A percentile compares a stretch with the other conserved stretches of the same genome.
These are phyloP conservation scores for Aspergillus tanneri DNA, from an alignment of 2,329 filamentous ascomycete species.

Conservation along the genomic window DNA sequence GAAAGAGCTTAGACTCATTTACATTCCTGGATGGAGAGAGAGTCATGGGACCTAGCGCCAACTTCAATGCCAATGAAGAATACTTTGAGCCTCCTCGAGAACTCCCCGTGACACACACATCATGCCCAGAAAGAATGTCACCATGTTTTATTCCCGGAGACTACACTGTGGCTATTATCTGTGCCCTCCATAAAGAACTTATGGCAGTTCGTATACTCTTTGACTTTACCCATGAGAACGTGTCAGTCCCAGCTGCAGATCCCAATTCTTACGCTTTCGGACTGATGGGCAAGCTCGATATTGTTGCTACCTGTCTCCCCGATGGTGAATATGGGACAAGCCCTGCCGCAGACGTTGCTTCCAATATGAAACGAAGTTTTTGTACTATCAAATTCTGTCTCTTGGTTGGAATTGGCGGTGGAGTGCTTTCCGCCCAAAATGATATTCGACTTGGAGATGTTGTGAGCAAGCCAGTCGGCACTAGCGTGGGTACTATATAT, in stretches of 20 bases:
- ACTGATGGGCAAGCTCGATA: constrained; percentile 24
- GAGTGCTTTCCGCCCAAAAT: constrained; percentile 17
- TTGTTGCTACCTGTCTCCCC: constrained; percentile 26
- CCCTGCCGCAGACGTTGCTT: constrained; percentile 19
- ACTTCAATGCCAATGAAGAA: no score
- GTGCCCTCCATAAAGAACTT: constrained; percentile 26
- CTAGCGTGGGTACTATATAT: background rate
- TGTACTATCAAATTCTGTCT: constrained; percentile 18
- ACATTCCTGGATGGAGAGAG: no score
- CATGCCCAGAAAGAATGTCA: no score
- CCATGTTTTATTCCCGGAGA: constrained; percentile 2
- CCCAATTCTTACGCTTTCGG: constrained; percentile 29
- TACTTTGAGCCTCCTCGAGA: constrained; percentile 24
- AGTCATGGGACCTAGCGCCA: no score
- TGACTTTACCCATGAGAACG: constrained; percentile 21
- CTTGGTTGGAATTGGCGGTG: constrained; percentile 28
- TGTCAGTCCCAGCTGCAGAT: constrained; percentile 13
- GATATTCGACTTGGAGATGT: constrained; percentile 5
- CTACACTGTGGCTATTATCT: constrained; percentile 32
- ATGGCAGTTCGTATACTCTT: constrained; percentile 26
- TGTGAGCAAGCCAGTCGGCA: background rate
- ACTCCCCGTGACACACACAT: no score
- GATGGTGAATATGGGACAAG: constrained; percentile 23
- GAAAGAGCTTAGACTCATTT: no score
- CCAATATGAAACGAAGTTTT: constrained; percentile 25